phyloP scores from a whole-genome alignment of 2,329 filamentous ascomycete species.

The Colletotrichum noveboracense region DNA sequence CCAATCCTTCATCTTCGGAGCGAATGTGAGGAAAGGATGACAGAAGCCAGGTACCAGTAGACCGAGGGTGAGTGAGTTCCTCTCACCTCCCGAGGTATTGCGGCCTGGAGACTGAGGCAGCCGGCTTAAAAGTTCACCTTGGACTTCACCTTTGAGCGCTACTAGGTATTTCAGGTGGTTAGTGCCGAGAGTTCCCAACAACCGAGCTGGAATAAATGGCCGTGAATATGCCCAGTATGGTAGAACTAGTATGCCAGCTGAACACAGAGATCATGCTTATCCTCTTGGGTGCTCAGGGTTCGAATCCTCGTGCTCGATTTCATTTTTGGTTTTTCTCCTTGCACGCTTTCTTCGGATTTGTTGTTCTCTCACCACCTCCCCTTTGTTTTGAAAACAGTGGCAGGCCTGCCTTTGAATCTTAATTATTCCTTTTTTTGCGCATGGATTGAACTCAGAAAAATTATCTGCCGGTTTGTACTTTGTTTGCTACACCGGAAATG shows the following conservation, averaged over 20 bases:
- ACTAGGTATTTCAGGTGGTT: rapidly evolving
- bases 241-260: background rate
- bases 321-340: background rate
- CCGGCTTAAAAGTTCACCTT: background rate
- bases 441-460: too few species aligned
- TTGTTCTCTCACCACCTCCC: too few species aligned
- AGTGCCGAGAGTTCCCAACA: background rate
- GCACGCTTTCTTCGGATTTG: too few species aligned
- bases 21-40: rapidly evolving
- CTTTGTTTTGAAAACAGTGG: too few species aligned
- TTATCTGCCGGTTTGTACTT: too few species aligned
- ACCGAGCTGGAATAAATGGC: background rate
- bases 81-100: background rate
- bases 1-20: background rate
- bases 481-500: too few species aligned
- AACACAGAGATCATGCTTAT: background rate
- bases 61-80: rapidly evolving
- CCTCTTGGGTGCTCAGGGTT: rapidly evolving
- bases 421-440: too few species aligned
- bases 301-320: background rate
- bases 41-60: background rate
- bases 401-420: too few species aligned
- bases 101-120: background rate
- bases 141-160: background rate
- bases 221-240: background rate